Conservation (phyloP, 257 asterid genomes). For the Nicotiana sylvestris region DNA sequence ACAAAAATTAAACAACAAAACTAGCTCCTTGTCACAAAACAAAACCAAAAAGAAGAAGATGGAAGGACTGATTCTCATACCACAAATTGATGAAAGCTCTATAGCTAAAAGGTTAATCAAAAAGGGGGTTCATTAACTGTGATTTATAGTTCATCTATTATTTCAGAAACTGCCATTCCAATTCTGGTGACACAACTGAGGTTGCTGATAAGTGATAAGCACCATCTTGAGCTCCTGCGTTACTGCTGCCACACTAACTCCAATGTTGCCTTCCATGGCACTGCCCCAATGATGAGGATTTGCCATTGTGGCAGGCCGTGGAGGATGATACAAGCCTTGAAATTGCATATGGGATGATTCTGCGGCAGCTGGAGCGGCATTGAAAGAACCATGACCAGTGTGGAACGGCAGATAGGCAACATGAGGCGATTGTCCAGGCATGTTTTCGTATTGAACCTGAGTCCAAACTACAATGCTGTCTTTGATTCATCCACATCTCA, state of each 20-base stretch:
- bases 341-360: constrained; percentile 91
- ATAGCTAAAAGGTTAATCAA: constrained; percentile 14
- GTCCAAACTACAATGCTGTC: constrained; percentile 56
- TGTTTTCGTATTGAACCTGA: constrained; percentile 69
- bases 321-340: constrained; percentile 69
- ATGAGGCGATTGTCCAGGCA: constrained; percentile 75
- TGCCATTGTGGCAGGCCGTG: constrained; percentile 54
- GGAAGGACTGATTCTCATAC: constrained; percentile 14
- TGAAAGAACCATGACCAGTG: constrained; percentile 61
- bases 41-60: background rate
- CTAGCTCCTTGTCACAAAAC: background rate
- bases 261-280: constrained; percentile 61
- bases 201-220: constrained; percentile 87
- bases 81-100: constrained; percentile 36
- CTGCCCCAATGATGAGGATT: constrained; percentile 74
- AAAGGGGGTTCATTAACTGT: constrained; percentile 29
- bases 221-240: constrained; percentile 65
- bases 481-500: constrained; percentile 79
- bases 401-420: constrained; percentile 74
- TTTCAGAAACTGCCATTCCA: constrained; percentile 67
- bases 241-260: constrained; percentile 66
- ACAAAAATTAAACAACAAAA: background rate
- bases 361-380: constrained; percentile 53
- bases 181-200: constrained; percentile 76
- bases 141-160: background rate